phyloP scores from a whole-genome alignment of 2,329 filamentous ascomycete genomes.

The Passalora sequoiae region DNA sequence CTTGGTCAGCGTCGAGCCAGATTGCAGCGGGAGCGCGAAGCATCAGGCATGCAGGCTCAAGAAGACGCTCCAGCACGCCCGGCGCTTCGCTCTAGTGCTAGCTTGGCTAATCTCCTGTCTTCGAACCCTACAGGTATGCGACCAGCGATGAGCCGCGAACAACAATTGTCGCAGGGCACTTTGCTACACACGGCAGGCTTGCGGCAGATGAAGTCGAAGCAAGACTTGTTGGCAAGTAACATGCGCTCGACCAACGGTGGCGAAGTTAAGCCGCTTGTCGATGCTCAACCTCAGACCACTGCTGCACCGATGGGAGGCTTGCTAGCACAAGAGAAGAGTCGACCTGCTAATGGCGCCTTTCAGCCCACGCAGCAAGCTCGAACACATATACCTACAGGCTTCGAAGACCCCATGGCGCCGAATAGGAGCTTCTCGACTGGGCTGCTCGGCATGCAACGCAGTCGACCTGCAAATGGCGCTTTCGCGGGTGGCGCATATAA shows the following conservation, averaged over 20 bases:
- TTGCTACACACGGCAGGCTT: slow-evolving; percentile 35
- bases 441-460: slow-evolving; percentile 17
- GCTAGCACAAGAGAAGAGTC: slow-evolving; percentile 14
- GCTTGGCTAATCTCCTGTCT: slow-evolving; percentile 59
- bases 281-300: slow-evolving; percentile 28
- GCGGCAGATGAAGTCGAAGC: slow-evolving; percentile 34
- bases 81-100: slow-evolving; percentile 35
- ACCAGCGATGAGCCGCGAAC: slow-evolving; percentile 10
- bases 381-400: neutral
- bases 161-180: slow-evolving; percentile 31
- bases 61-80: slow-evolving; percentile 44
- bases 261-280: slow-evolving; percentile 22
- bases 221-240: slow-evolving; percentile 33
- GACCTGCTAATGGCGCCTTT: slow-evolving; percentile 32
- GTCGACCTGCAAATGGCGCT: slow-evolving; percentile 29
- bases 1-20: slow-evolving; percentile 70
- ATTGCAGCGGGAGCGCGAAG: slow-evolving; percentile 64
- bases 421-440: slow-evolving; percentile 22
- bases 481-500: slow-evolving; percentile 29
- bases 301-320: slow-evolving; percentile 28
- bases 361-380: neutral
- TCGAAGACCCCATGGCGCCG: neutral
- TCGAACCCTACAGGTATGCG: slow-evolving; percentile 32
- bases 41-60: slow-evolving; percentile 18
- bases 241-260: slow-evolving; percentile 28